Evolutionary conservation across 2,329 filamentous ascomycete genomes (phyloP).

Genomic region (Colletotrichum filicis): DNA sequence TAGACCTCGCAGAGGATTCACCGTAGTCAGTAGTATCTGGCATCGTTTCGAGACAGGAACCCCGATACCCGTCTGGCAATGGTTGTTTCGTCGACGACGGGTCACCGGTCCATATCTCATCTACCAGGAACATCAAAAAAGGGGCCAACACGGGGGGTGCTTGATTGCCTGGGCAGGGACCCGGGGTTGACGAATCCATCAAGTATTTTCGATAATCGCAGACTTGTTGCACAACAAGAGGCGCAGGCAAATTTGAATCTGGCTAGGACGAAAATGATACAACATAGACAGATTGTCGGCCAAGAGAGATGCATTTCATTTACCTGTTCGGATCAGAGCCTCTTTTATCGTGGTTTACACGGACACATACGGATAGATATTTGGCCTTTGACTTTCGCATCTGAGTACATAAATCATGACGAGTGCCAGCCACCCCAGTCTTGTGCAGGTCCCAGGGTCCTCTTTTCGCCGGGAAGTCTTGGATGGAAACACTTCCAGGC

Average conservation of each 20-base stretch:
- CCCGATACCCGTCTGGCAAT: constrained; percentile 19
- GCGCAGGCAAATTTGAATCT: not conserved
- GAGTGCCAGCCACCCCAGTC: not conserved
- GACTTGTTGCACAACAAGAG: not conserved
- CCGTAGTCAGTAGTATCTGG: not conserved
- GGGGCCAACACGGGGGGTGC: constrained; percentile 20
- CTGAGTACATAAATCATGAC: not conserved
- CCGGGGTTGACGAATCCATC: constrained; percentile 5
- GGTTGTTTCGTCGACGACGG: constrained; percentile 29
- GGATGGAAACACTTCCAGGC: not conserved
- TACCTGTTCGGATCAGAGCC: not conserved
- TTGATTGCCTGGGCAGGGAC: constrained; percentile 21
- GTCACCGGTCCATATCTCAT: constrained; percentile 29
- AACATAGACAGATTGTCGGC: not conserved
- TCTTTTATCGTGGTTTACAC: not conserved
- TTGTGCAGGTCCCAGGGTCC: not conserved
- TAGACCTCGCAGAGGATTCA: too few relatives aligned
- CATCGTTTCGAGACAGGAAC: constrained; percentile 22
- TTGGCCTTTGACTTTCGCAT: not conserved
- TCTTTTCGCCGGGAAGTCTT: not conserved
- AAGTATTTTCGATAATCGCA: not conserved
- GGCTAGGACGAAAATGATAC: not conserved
- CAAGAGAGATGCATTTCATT: not conserved
- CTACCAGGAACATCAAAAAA: constrained; percentile 26
- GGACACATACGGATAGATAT: not conserved